Base-by-base conservation (phyloP, 345 rosid genomes). In the Eucalyptus cloeziana region DNA sequence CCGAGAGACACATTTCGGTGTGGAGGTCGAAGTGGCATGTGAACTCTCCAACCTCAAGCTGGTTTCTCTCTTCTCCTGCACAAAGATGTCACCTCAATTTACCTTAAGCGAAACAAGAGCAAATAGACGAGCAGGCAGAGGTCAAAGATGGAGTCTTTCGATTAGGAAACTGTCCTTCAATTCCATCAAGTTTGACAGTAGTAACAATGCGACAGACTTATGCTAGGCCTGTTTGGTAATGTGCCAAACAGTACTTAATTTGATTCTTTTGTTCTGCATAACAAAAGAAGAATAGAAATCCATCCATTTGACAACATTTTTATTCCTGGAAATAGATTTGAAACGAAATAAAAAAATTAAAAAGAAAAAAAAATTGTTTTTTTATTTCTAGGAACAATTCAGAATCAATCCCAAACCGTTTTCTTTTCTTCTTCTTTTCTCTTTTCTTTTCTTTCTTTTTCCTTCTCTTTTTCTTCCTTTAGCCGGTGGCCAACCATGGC, bases 21-120 rank as follows among this genome's bases (percentile, higher is more conserved):
- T 93, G 90, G 25, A 60, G 24, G 69, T 91, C 93, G 22, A 87
- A 43, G 17, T 91, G 92, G 90, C 93, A 91, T 37, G 91, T 86
- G 64, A 91, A 91, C 45, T 92, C 94, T 7, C 45, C 60, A 24
- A 44, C 7, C 30, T 90, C 88, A 7, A 93, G 90, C 88, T 89
- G 85, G 21, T 47, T 44, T 76, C 86, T 88, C 31, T 93, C 93
- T 27, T 92, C 93, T 40, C 92, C 94, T 90, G 90, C 56, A 45
- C 37, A 80, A 33, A 33, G 44, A 69, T 16, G 81, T 69, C 13
- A 17, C 7, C 44, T 16, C 81, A 69, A 17, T 33, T 69, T 17
- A 33, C 44, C 10, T 25, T 7, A 17, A 69, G 81, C 44, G 44
- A 33, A 69, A 69, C 44, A 17, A 4, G 81, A 5, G 5, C 81